A percentile compares a stretch with the other conserved stretches of the same genome.
Evolutionary conservation across 306 rosid species (phyloP).

Genomic region (Glycine latifolia): DNA sequence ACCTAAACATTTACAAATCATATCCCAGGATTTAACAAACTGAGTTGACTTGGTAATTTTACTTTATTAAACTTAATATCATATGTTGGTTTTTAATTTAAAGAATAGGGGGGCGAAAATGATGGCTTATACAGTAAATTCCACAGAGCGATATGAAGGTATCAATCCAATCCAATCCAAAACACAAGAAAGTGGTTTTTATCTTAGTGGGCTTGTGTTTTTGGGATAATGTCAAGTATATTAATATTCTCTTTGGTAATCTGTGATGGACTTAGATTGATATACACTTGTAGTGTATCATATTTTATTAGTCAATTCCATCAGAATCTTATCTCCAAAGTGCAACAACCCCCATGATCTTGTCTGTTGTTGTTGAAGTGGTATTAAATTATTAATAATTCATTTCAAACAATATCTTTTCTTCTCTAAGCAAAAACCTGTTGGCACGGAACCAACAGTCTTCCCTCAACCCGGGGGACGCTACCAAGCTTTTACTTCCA

Average conservation of each 20-base stretch:
- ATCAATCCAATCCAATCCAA: slow-evolving; percentile 13
- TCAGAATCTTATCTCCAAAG: slow-evolving; percentile 56
- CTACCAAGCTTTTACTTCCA: slow-evolving; percentile 20
- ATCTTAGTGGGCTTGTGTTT: slow-evolving; percentile 40
- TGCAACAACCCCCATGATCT: slow-evolving; percentile 53
- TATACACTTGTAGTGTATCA: neutral
- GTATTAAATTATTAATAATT: slow-evolving; percentile 43
- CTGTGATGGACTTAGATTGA: neutral
- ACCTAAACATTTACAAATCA: neutral
- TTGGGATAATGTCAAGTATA: slow-evolving; percentile 36
- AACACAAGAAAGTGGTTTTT: slow-evolving; percentile 51
- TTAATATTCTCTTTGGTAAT: slow-evolving; percentile 18
- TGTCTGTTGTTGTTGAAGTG: slow-evolving; percentile 53
- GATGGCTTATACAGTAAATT: slow-evolving; percentile 29
- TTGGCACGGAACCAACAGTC: slow-evolving; percentile 58
- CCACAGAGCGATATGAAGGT: slow-evolving; percentile 6
- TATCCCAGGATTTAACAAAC: neutral
- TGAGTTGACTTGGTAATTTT: neutral
- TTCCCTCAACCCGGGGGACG: slow-evolving; percentile 45
- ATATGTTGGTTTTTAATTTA: neutral
- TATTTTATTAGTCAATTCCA: slow-evolving; percentile 49
- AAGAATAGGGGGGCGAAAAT: neutral
- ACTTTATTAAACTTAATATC: neutral
- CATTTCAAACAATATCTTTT: slow-evolving; percentile 26
- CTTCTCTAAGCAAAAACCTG: slow-evolving; percentile 48